Conservation (phyloP, 257 asterid genomes). For the Plantago elongata region DNA sequence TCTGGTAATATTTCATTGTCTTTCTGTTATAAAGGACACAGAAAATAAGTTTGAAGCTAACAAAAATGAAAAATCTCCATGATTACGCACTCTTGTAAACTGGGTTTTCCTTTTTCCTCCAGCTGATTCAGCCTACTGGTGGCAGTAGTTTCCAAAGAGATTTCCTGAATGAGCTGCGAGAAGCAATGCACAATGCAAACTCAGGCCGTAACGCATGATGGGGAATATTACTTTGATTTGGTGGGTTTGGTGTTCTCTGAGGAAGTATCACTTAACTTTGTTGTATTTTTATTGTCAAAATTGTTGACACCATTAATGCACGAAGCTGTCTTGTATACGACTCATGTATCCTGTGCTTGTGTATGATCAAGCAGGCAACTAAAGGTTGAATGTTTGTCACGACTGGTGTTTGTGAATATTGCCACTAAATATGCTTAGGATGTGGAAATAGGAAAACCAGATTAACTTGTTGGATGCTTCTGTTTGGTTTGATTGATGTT, state of each 20-base stretch:
- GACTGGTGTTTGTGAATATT: background rate
- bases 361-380: constrained; percentile 18
- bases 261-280: constrained; percentile 19
- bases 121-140: constrained; percentile 48
- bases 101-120: constrained; percentile 22
- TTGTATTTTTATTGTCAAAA: constrained; percentile 15
- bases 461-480: too few relatives aligned
- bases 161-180: constrained; percentile 65
- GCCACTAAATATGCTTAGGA: background rate
- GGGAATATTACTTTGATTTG: constrained; percentile 20
- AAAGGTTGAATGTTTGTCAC: background rate
- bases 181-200: constrained; percentile 58
- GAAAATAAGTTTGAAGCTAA: background rate
- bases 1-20: constrained; percentile 43
- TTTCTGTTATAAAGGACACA: background rate
- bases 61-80: background rate
- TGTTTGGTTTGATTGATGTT: too few relatives aligned
- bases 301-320: constrained; percentile 22
- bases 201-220: constrained; percentile 32
- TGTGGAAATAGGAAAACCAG: too few relatives aligned
- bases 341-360: constrained; percentile 23
- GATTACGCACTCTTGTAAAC: constrained; percentile 4
- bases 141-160: constrained; percentile 59
- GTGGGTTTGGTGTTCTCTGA: constrained; percentile 21
- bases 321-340: constrained; percentile 14